Percentiles rank a stretch among this genome's conserved stretches.
Evolutionary conservation across 2,329 filamentous ascomycete genomes (phyloP).

Genomic region (Neonectria ditissima): DNA sequence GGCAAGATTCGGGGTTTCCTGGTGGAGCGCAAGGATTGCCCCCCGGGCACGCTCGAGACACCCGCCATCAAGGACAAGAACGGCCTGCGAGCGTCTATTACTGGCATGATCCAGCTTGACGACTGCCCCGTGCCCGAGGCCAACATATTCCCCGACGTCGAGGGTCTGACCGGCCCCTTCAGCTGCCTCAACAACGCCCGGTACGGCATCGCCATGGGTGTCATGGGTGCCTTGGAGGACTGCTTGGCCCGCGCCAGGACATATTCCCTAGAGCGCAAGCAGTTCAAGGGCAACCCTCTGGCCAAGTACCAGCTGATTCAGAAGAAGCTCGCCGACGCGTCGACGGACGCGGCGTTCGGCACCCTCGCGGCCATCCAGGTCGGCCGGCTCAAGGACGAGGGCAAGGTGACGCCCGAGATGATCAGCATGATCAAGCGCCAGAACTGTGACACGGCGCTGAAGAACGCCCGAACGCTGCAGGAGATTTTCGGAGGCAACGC

Average conservation of each 20-base stretch:
- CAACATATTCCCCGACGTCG: constrained; percentile 94
- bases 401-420: constrained; percentile 92
- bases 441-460: constrained; percentile 92
- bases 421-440: constrained; percentile 97
- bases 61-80: constrained; percentile 96
- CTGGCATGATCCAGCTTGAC: constrained; percentile 97
- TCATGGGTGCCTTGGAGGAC: constrained; percentile 94
- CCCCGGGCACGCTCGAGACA: constrained; percentile 89
- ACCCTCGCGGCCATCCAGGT: constrained; percentile 93
- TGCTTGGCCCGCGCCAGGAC: constrained; percentile 83
- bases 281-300: constrained; percentile 95
- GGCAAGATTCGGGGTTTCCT: constrained; percentile 96
- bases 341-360: constrained; percentile 90
- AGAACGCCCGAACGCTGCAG: constrained; percentile 83
- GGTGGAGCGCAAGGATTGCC: constrained; percentile 86
- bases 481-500: constrained; percentile 98
- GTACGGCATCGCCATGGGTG: constrained; percentile 93
- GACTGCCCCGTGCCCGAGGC: constrained; percentile 86
- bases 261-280: constrained; percentile 92
- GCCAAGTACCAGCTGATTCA: constrained; percentile 97
- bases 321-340: constrained; percentile 95
- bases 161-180: constrained; percentile 90
- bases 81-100: constrained; percentile 90
- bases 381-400: constrained; percentile 90
- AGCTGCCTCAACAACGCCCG: constrained; percentile 93